Conservation (phyloP, 1,284 basidiomycete species). For the Heterobasidion irregulare region DNA sequence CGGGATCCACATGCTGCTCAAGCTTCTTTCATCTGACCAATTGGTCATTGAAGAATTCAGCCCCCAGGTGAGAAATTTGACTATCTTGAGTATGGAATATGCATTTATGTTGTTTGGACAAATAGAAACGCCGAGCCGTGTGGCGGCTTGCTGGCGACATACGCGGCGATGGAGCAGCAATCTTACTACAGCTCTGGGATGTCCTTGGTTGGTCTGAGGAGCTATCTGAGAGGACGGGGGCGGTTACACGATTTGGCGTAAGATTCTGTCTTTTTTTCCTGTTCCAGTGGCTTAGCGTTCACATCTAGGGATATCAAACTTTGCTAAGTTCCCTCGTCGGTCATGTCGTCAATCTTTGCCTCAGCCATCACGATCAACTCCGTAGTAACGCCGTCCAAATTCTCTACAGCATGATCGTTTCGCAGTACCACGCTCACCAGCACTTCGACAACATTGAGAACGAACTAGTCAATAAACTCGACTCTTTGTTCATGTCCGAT, state of each 20-base stretch:
- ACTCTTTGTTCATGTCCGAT: slow-evolving; percentile 88
- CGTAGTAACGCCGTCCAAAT: slow-evolving; percentile 89
- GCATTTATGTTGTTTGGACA: slow-evolving; percentile 7
- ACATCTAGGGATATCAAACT: slow-evolving; percentile 68
- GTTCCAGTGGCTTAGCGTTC: not conserved
- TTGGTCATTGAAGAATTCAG: slow-evolving; percentile 92
- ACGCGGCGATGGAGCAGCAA: slow-evolving; percentile 85
- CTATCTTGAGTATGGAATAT: not conserved
- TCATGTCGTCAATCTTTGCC: slow-evolving; percentile 85
- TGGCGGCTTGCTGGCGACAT: slow-evolving; percentile 96
- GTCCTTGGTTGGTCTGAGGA: slow-evolving; percentile 76
- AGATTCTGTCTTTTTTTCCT: slow-evolving; percentile 17
- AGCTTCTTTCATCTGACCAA: slow-evolving; percentile 83
- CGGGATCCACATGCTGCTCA: slow-evolving; percentile 77
- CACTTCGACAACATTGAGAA: slow-evolving; percentile 87
- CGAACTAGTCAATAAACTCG: slow-evolving; percentile 91
- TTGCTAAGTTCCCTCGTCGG: slow-evolving; percentile 84
- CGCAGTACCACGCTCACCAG: slow-evolving; percentile 77
- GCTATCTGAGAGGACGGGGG: slow-evolving; percentile 35
- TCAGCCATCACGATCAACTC: slow-evolving; percentile 91
- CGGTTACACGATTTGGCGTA: slow-evolving; percentile 53
- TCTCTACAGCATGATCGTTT: slow-evolving; percentile 93
- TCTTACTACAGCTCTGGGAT: slow-evolving; percentile 82
- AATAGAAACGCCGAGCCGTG: slow-evolving; percentile 85
- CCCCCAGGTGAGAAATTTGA: slow-evolving; percentile 57